Evolutionary conservation across 139 green algal species (phyloP).

Genomic region (Chlamydomonas applanata): DNA sequence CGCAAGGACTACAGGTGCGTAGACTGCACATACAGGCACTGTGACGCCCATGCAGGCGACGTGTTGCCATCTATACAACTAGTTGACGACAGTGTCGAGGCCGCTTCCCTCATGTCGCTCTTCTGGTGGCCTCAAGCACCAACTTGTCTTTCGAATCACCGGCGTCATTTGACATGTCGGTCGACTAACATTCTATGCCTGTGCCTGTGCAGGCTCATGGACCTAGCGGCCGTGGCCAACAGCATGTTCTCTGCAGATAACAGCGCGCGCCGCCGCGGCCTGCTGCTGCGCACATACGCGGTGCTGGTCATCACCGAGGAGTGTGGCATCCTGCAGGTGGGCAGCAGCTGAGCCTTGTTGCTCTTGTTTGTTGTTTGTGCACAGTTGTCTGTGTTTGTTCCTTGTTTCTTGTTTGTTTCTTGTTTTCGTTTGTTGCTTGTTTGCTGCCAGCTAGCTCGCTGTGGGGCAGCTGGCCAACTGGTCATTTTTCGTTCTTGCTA

Average conservation of each 20-base stretch:
- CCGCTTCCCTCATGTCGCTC: too few species aligned
- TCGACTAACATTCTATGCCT: background rate
- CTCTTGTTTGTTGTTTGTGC: background rate
- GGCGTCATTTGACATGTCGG: too few species aligned
- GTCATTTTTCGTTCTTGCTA: too few species aligned
- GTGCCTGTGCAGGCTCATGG: constrained; percentile 85
- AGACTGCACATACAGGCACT: too few species aligned
- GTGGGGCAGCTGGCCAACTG: too few species aligned
- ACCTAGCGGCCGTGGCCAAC: constrained; percentile 64
- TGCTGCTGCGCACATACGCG: constrained; percentile 83
- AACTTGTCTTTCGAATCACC: too few species aligned
- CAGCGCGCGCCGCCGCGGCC: constrained; percentile 51
- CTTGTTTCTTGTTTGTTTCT: background rate
- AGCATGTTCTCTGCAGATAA: constrained; percentile 14
- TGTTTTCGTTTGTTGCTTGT: too few species aligned
- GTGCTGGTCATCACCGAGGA: constrained; percentile 93
- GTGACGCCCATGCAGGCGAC: too few species aligned
- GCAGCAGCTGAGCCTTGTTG: background rate
- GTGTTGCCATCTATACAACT: too few species aligned
- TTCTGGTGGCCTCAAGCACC: too few species aligned
- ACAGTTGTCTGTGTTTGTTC: background rate
- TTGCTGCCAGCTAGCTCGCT: too few species aligned
- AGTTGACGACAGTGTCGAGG: too few species aligned
- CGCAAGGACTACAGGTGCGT: constrained; percentile 87
- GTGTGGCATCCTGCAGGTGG: constrained; percentile 80